Conservation (phyloP, 2,329 filamentous ascomycete genomes). For the Claviceps spartinae region DNA sequence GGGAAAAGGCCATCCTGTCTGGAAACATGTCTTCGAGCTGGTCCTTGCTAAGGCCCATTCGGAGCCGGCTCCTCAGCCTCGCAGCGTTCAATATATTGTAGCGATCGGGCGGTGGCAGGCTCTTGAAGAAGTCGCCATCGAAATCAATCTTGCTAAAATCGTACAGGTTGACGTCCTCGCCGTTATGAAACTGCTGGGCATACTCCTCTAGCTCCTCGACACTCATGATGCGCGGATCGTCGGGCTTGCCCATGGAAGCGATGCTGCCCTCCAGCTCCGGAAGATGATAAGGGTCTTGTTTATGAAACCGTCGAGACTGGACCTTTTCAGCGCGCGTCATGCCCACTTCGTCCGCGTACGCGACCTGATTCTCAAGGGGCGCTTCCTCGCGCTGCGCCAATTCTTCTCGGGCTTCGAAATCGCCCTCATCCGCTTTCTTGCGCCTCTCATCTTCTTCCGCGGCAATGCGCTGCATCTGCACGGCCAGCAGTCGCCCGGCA, state of each 20-base stretch:
- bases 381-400: constrained; percentile 50
- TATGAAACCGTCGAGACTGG: constrained; percentile 66
- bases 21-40: constrained; percentile 96
- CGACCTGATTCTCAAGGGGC: constrained; percentile 53
- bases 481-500: constrained; percentile 77
- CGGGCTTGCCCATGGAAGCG: constrained; percentile 72
- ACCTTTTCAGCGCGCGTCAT: constrained; percentile 66
- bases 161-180: constrained; percentile 83
- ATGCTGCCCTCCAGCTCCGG: constrained; percentile 73
- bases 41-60: constrained; percentile 95
- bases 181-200: constrained; percentile 78
- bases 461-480: constrained; percentile 84
- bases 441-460: constrained; percentile 70
- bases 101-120: constrained; percentile 73
- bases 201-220: constrained; percentile 90
- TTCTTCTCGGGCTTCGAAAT: constrained; percentile 22
- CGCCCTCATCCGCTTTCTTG: constrained; percentile 32
- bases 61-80: constrained; percentile 68
- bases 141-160: constrained; percentile 99
- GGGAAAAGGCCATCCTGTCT: constrained; percentile 91
- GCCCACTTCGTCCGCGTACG: constrained; percentile 83
- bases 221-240: constrained; percentile 94
- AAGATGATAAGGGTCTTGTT: constrained; percentile 89
- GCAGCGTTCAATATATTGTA: constrained; percentile 98
- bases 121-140: constrained; percentile 87